phyloP scores from a whole-genome alignment of 306 rosid species.

The Lathyrus sativus region DNA sequence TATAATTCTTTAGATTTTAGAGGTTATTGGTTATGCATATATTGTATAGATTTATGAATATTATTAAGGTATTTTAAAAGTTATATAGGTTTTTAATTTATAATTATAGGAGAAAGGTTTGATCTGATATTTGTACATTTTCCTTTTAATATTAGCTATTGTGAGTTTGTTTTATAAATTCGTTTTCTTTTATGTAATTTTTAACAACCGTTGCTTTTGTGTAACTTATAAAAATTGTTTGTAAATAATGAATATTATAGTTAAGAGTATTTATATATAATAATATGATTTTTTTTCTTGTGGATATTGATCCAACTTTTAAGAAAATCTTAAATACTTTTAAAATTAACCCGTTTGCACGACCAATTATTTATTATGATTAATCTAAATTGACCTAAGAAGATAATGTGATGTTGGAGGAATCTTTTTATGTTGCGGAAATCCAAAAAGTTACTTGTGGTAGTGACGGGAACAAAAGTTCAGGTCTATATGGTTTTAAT shows the following conservation, averaged over 20 bases:
- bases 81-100: conserved; percentile 14
- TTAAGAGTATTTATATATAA: neutral
- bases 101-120: conserved; percentile 28
- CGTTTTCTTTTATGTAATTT: neutral
- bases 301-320: neutral
- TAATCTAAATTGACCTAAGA: too few species aligned
- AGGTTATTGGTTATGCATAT: conserved; percentile 33
- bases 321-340: too few species aligned
- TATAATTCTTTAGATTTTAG: conserved; percentile 6
- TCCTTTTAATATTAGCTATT: conserved; percentile 20
- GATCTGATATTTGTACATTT: conserved; percentile 37
- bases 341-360: too few species aligned
- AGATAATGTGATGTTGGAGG: too few species aligned
- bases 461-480: too few species aligned
- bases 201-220: neutral
- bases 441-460: too few species aligned
- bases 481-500: too few species aligned
- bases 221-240: neutral
- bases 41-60: conserved; percentile 42
- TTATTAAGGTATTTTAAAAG: conserved; percentile 32
- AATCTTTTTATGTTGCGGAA: too few species aligned
- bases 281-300: neutral
- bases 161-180: conserved; percentile 28
- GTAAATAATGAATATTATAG: neutral
- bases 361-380: too few species aligned